A percentile compares a stretch with the other conserved stretches of the same genome.
Evolutionary conservation across 495 filamentous ascomycete genomes (phyloP).

Genomic region (Opeltia flavorubescens): DNA sequence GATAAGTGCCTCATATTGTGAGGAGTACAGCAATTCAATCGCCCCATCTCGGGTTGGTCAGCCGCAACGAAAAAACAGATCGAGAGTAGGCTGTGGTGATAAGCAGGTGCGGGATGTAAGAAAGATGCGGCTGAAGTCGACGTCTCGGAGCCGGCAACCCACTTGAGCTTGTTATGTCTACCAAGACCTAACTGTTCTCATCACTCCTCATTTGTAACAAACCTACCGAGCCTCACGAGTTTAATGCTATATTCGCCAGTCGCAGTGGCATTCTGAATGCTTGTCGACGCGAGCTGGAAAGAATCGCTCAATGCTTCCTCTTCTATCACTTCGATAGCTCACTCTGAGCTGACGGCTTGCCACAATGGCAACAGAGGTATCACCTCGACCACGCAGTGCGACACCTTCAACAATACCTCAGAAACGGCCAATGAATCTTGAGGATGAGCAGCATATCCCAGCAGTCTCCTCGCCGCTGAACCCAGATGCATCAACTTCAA

Average conservation of each 20-base stretch:
- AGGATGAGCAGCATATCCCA: constrained; percentile 27
- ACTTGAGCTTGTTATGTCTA: too few species aligned
- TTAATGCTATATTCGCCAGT: too few species aligned
- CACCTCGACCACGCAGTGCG: constrained; percentile 10
- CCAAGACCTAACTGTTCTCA: too few species aligned
- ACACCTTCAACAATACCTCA: constrained; percentile 37
- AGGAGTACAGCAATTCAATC: not conserved
- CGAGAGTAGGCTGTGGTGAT: not conserved
- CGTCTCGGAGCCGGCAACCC: too few species aligned
- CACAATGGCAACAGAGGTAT: not conserved
- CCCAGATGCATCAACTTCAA: constrained; percentile 31
- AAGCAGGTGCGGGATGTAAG: not conserved
- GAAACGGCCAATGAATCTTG: constrained; percentile 27
- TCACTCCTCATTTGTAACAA: too few species aligned
- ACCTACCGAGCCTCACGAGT: too few species aligned
- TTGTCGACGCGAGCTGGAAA: too few species aligned
- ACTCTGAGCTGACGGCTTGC: not conserved
- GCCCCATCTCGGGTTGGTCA: not conserved
- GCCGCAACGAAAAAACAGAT: not conserved
- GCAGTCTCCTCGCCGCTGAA: constrained; percentile 49
- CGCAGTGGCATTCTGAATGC: too few species aligned
- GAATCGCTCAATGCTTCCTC: too few species aligned
- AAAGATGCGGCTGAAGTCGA: too few species aligned
- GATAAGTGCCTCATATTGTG: not conserved
- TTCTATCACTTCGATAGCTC: too few species aligned